phyloP scores from a whole-genome alignment of 805 yeast genomes.

The Pichia nanzhaoensis region DNA sequence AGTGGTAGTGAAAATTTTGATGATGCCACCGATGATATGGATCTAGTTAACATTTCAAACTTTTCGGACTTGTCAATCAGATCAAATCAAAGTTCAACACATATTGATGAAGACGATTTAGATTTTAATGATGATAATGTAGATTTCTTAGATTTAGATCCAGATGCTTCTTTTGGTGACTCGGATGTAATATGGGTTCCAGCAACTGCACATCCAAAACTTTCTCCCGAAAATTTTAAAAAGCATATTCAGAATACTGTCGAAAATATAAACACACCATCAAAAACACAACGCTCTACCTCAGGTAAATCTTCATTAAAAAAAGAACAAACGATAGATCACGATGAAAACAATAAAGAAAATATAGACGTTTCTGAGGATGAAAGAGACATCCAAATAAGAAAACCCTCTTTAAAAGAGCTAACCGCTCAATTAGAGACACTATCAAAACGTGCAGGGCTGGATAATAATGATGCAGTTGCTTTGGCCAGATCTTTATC shows the following conservation, averaged over 20 bases:
- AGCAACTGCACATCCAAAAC: constrained; percentile 86
- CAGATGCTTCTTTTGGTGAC: constrained; percentile 11
- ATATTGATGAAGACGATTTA: constrained; percentile 14
- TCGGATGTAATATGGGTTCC: constrained; percentile 78
- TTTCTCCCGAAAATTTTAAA: constrained; percentile 84
- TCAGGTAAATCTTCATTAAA: constrained; percentile 24
- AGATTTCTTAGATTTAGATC: constrained; percentile 14
- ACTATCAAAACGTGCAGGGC: constrained; percentile 69
- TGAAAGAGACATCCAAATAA: constrained; percentile 8
- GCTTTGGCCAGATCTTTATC: constrained; percentile 77
- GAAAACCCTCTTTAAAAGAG: constrained; percentile 58
- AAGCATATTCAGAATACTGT: constrained; percentile 58
- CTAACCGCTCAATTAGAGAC: constrained; percentile 70
- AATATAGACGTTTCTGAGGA: not conserved
- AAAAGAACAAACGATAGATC: constrained; percentile 12
- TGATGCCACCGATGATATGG: not conserved
- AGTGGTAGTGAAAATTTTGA: not conserved
- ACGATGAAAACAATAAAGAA: constrained; percentile 2
- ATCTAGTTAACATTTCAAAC: not conserved
- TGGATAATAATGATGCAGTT: constrained; percentile 74
- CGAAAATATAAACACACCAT: constrained; percentile 38
- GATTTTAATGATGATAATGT: constrained; percentile 19
- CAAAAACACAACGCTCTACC: constrained; percentile 29
- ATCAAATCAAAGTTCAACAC: too few species aligned
- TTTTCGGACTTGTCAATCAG: not conserved